Conservation (phyloP, 1,284 basidiomycete species). For the Moniliella sp. region DNA sequence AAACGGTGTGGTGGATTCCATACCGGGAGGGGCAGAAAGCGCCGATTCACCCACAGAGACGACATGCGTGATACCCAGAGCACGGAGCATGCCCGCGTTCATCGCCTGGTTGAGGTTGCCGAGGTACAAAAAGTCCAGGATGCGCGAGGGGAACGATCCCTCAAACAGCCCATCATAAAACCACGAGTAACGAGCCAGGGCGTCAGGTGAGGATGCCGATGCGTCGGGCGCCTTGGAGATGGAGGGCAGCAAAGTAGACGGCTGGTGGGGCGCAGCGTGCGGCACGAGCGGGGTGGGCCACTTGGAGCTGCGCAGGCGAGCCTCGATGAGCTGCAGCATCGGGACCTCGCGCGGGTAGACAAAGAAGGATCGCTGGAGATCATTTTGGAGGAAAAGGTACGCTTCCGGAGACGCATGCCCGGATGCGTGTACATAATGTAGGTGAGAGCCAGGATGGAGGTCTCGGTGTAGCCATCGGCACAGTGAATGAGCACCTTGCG, state of each 20-base stretch:
- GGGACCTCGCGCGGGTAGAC: conserved; percentile 64
- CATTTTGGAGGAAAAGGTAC: conserved; percentile 52
- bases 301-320: background rate
- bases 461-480: conserved; percentile 48
- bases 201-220: conserved; percentile 1
- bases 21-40: conserved; percentile 36
- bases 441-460: conserved; percentile 62
- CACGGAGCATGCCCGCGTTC: conserved; percentile 82
- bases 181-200: conserved; percentile 45
- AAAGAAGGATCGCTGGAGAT: conserved; percentile 51
- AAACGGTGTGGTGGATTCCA: background rate
- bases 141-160: conserved; percentile 78
- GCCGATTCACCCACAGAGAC: conserved; percentile 89
- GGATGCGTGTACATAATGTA: conserved; percentile 64
- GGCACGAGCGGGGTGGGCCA: background rate
- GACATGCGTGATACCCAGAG: conserved; percentile 87
- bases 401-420: conserved; percentile 57
- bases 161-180: conserved; percentile 79
- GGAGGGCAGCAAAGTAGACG: conserved; percentile 5
- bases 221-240: conserved; percentile 1
- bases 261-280: background rate
- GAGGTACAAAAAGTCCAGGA: conserved; percentile 79
- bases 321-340: conserved; percentile 55
- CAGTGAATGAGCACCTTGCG: conserved; percentile 29
- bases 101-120: conserved; percentile 75